Evolutionary conservation across 2,329 filamentous ascomycete species (phyloP).

Genomic region (Pestalotiopsis sp.): DNA sequence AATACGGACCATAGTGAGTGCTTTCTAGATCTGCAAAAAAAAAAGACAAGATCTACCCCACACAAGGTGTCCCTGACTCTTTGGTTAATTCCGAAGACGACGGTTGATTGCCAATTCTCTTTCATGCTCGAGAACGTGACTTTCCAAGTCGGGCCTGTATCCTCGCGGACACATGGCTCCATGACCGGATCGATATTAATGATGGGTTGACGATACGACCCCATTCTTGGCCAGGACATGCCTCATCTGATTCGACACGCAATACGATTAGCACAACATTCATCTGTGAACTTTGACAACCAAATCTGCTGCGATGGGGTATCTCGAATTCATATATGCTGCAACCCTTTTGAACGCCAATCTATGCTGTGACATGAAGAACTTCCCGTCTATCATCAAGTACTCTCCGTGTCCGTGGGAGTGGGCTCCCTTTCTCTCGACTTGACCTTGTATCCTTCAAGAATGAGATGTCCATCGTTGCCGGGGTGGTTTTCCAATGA

Average conservation of each 20-base stretch:
- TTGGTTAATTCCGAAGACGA: slow-evolving; percentile 61
- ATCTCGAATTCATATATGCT: not conserved
- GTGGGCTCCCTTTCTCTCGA: slow-evolving; percentile 19
- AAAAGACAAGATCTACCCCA: slow-evolving; percentile 55
- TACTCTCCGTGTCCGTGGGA: slow-evolving; percentile 19
- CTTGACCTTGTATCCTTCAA: slow-evolving; percentile 53
- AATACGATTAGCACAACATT: not conserved
- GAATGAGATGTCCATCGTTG: slow-evolving; percentile 42
- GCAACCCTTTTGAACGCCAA: not conserved
- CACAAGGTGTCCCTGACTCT: slow-evolving; percentile 91
- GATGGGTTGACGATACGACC: no score
- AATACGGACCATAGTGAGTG: slow-evolving; percentile 56
- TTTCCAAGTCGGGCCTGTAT: not conserved
- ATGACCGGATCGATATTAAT: no score
- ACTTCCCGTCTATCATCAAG: not conserved
- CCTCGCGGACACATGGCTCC: not conserved
- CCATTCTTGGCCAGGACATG: no score
- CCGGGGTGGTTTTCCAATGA: slow-evolving; percentile 25
- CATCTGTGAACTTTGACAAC: not conserved
- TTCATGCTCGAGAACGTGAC: not conserved
- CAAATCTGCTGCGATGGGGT: not conserved
- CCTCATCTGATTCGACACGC: not conserved
- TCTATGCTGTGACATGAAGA: not conserved
- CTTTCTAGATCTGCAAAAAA: slow-evolving; percentile 55
- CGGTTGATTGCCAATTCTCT: slow-evolving; percentile 84